Base-by-base conservation (phyloP, 176 grass and related monocot species). In the Aegilops bicornis region DNA sequence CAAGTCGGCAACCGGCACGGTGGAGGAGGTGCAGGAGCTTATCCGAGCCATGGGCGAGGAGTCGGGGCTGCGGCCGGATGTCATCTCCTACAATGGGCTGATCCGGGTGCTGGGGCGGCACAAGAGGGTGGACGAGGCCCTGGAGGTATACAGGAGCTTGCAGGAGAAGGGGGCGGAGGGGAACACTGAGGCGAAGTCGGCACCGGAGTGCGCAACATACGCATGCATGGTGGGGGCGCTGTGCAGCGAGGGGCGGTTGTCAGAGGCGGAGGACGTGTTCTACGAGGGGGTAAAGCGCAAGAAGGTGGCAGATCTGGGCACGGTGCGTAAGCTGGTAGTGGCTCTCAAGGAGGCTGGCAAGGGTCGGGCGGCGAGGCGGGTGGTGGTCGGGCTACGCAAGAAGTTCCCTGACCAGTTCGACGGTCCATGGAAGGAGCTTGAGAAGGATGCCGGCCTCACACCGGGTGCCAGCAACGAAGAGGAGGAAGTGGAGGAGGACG, bases 11-110 rank as follows among this genome's bases (percentile, higher is more conserved):
- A 64, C 30, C 70, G 89, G 86, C 85, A 85, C 85, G 8, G 89
- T 91, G 69, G 89, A 91, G 30, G 89, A 87, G 82, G 70, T 88
- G 2, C 6, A 70, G 86, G 89, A 91, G 85, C 81, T 91, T 81
- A 87, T 91, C 81, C 89, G 69, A 63, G 76, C 14, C 50, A 88
- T 91, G 85, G 48, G 77, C 63, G 89, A 88, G 69, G 82, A 88
- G 4, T 70, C 86, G 7, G 52, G 70, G 39, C 70, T 91, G 69
- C 36, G 8, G 29, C 86, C 89, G 2, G 89, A 88, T 19, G 17
- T 54, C 52, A 13, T 63, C 70, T 76, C 86, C 15, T 84, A 63
- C 86, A 91, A 91, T 30, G 68, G 29, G 50, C 77, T 88, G 50
- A 88, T 91, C 77, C 62, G 81, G 9, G 86, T 32, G 36, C 8